Conservation (phyloP, 2,329 filamentous ascomycete genomes). For the Didymella exigua region DNA sequence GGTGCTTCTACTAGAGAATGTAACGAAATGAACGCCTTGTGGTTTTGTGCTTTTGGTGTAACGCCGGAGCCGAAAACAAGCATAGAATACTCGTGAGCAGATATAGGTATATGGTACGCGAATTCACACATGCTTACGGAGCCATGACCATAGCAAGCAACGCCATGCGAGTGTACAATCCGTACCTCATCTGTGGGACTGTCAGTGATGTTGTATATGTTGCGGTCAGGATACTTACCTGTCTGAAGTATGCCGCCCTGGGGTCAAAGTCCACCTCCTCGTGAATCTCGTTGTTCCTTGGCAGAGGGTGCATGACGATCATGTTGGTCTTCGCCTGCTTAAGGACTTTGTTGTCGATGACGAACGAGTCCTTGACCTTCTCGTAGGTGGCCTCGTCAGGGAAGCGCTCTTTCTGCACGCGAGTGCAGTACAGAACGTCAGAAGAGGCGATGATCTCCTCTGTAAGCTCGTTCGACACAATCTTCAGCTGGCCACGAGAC, state of each 20-base stretch:
- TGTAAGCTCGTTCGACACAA: slow-evolving; percentile 78
- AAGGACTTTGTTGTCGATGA: slow-evolving; percentile 88
- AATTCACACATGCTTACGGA: slow-evolving; percentile 39
- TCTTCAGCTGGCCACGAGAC: slow-evolving; percentile 74
- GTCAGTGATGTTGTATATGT: slow-evolving; percentile 49
- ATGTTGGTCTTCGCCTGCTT: slow-evolving; percentile 91
- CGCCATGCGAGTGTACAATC: slow-evolving; percentile 97
- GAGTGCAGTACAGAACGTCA: slow-evolving; percentile 95
- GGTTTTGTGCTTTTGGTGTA: slow-evolving; percentile 19
- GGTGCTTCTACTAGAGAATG: slow-evolving; percentile 15
- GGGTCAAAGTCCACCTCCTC: slow-evolving; percentile 98
- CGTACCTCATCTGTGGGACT: slow-evolving; percentile 82
- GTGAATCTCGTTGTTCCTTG: slow-evolving; percentile 88
- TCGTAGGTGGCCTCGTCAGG: slow-evolving; percentile 81
- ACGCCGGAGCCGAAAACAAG: slow-evolving; percentile 17
- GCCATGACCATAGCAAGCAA: slow-evolving; percentile 91
- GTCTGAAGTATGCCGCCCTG: slow-evolving; percentile 96
- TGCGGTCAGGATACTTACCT: slow-evolving; percentile 67
- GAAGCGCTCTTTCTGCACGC: slow-evolving; percentile 96
- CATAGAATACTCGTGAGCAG: slow-evolving; percentile 11
- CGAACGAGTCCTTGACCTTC: slow-evolving; percentile 82
- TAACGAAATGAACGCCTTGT: slow-evolving; percentile 10
- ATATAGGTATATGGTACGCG: slow-evolving; percentile 8
- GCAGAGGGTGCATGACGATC: slow-evolving; percentile 94
- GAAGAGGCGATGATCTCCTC: slow-evolving; percentile 83